Conservation (phyloP, 495 filamentous ascomycete genomes). For the Aspergillus wentii region DNA sequence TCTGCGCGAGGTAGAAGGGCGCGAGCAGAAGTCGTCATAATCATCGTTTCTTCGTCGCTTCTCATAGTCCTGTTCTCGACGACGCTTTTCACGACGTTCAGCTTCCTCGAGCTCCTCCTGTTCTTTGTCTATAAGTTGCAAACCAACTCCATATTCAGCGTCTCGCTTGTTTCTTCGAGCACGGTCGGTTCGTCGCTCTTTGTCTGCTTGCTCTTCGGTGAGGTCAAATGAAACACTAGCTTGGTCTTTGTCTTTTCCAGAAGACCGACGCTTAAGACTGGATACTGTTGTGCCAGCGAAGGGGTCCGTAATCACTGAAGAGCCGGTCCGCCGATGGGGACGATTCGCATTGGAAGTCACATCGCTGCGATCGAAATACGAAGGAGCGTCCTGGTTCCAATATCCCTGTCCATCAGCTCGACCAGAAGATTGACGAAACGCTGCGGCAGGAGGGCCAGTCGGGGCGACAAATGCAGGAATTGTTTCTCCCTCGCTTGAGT, state of each 20-base stretch:
- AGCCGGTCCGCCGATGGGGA: constrained; percentile 26
- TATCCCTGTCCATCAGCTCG: neutral
- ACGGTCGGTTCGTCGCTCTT: constrained; percentile 33
- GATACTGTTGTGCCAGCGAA: constrained; percentile 12
- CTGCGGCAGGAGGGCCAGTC: constrained; percentile 16
- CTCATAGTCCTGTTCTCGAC: constrained; percentile 14
- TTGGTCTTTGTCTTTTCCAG: constrained; percentile 37
- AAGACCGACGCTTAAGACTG: constrained; percentile 30
- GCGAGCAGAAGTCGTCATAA: constrained; percentile 3
- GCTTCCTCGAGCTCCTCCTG: constrained; percentile 13
- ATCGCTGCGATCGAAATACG: constrained; percentile 4
- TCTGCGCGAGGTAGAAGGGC: neutral
- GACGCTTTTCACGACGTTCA: constrained; percentile 8
- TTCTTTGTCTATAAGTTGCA: constrained; percentile 31
- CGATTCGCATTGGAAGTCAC: constrained; percentile 1
- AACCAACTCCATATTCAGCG: constrained; percentile 18
- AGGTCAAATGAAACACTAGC: constrained; percentile 44
- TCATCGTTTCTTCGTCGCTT: constrained; percentile 11
- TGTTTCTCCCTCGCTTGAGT: constrained; percentile 37
- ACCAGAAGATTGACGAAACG: neutral
- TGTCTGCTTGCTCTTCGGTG: constrained; percentile 43
- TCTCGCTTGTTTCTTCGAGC: constrained; percentile 23
- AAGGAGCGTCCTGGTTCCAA: constrained; percentile 8
- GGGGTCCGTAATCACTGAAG: constrained; percentile 25
- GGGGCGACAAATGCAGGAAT: constrained; percentile 31